Conservation (phyloP, 2,329 filamentous ascomycete species). For the Neurospora sp. region DNA sequence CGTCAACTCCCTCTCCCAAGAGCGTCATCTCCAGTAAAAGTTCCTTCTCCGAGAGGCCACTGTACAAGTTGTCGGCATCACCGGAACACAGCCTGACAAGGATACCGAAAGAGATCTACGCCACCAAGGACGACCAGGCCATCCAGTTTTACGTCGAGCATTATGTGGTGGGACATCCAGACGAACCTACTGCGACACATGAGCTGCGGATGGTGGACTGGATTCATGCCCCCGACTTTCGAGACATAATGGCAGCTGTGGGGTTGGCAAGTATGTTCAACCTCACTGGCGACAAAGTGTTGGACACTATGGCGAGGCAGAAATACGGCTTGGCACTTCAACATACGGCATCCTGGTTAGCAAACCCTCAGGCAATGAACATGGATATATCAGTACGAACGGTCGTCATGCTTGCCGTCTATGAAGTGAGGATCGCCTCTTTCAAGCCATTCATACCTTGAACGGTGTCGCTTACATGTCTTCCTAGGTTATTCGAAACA, state of each 20-base stretch:
- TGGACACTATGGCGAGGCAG: conserved; percentile 37
- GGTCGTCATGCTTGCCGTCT: conserved; percentile 50
- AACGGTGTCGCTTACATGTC: not conserved
- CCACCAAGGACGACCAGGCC: conserved; percentile 36
- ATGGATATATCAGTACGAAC: conserved; percentile 38
- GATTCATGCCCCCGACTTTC: conserved; percentile 30
- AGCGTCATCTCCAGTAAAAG: conserved; percentile 4
- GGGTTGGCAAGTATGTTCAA: conserved; percentile 50
- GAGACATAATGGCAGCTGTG: conserved; percentile 45
- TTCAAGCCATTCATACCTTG: not conserved
- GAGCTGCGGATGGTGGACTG: conserved; percentile 28
- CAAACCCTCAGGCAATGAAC: conserved; percentile 22
- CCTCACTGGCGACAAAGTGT: conserved; percentile 33
- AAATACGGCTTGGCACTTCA: conserved; percentile 46
- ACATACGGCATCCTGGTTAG: conserved; percentile 33
- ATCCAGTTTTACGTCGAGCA: conserved; percentile 41
- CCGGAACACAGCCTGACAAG: conserved; percentile 8
- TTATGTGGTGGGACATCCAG: conserved; percentile 41
- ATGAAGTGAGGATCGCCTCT: conserved; percentile 36
- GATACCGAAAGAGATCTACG: conserved; percentile 27
- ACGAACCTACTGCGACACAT: conserved; percentile 32
- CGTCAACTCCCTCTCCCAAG: conserved; percentile 6
- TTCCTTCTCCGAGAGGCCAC: conserved; percentile 2
- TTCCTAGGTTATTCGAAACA: conserved; percentile 34
- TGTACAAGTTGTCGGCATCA: conserved; percentile 7